Evolutionary conservation across 2,329 filamentous ascomycete species (phyloP).

Genomic region (Fusarium kyushuense): DNA sequence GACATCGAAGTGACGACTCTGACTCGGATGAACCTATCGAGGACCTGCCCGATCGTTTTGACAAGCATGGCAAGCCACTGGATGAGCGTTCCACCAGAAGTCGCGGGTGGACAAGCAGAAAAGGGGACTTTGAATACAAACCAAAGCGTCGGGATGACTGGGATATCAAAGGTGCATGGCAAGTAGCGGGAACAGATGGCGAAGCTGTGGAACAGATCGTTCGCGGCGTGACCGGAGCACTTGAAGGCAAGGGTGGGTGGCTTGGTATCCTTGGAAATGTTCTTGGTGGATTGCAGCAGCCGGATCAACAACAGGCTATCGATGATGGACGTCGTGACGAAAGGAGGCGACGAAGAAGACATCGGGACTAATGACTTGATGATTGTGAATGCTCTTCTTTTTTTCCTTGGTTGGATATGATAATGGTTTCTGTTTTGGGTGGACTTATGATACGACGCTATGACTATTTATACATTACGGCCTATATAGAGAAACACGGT

Average conservation of each 20-base stretch:
- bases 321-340: slow-evolving; percentile 39
- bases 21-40: slow-evolving; percentile 57
- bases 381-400: slow-evolving; percentile 32
- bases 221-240: slow-evolving; percentile 45
- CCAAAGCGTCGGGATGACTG: slow-evolving; percentile 51
- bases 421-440: slow-evolving; percentile 27
- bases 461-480: slow-evolving; percentile 46
- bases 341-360: slow-evolving; percentile 28
- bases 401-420: slow-evolving; percentile 35
- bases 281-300: slow-evolving; percentile 42
- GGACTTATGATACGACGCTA: slow-evolving; percentile 42
- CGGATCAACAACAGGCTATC: slow-evolving; percentile 21
- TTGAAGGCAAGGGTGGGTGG: slow-evolving; percentile 51
- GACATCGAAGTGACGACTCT: slow-evolving; percentile 27
- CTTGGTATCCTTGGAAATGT: slow-evolving; percentile 50
- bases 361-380: slow-evolving; percentile 43
- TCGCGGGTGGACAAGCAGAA: slow-evolving; percentile 52
- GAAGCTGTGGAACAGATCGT: slow-evolving; percentile 55
- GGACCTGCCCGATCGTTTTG: slow-evolving; percentile 62
- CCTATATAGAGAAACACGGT: slow-evolving; percentile 44
- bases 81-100: slow-evolving; percentile 40
- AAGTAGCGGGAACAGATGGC: slow-evolving; percentile 58
- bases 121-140: slow-evolving; percentile 59
- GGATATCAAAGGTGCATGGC: slow-evolving; percentile 59
- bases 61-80: slow-evolving; percentile 58